These are phyloP conservation scores for thale cress (Arabidopsis thaliana) DNA, from an alignment of 345 rosid genomes.

Conservation along the genomic window TAIR10.1 NC_003075.7:911501-912000, in stretches of 20 bases:
- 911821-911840: conserved; percentile 82
- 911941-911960: conserved; percentile 31
- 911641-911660: conserved; percentile 99
- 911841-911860: conserved; percentile 90
- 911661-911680: conserved; percentile 98
- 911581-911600: conserved; percentile 77
- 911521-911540: conserved; percentile 86
- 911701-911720: conserved; percentile 50
- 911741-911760: background rate
- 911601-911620: conserved; percentile 69
- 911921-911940: conserved; percentile 82
- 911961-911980: conserved; percentile 22
- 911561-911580: conserved; percentile 89
- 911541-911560: conserved; percentile 87
- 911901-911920: conserved; percentile 98
- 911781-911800: conserved; percentile 62
- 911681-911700: conserved; percentile 90
- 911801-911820: conserved; percentile 96
- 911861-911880: conserved; percentile 97
- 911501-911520: conserved; percentile 64
- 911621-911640: conserved; percentile 98
- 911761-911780: conserved; percentile 17
- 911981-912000: conserved; percentile 10
- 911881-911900: conserved; percentile 94
- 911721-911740: conserved; percentile 15